These are phyloP conservation scores for Epichloe glyceriae DNA, from an alignment of 2,329 filamentous ascomycete genomes.

Conservation along the genomic window DNA sequence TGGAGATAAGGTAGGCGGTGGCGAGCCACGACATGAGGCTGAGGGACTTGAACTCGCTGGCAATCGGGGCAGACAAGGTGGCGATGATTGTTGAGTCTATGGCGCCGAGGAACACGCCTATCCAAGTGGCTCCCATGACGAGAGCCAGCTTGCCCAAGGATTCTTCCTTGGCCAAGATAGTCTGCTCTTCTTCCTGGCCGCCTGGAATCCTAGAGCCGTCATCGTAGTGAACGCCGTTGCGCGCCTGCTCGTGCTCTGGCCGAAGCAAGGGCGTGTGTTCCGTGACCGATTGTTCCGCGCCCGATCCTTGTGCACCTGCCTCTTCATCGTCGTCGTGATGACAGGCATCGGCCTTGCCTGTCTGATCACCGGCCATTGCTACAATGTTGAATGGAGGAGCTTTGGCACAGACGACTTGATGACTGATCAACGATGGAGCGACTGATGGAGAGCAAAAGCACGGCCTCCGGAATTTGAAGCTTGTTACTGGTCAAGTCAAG, in stretches of 20 bases:
- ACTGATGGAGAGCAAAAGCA: not conserved
- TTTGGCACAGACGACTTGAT: not conserved
- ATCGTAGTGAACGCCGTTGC: not conserved
- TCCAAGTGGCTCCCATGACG: conserved; percentile 41
- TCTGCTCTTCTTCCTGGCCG: conserved; percentile 28
- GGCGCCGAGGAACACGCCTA: conserved; percentile 51
- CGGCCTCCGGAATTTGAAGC: too few species aligned
- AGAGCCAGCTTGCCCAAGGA: conserved; percentile 35
- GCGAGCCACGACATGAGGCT: conserved; percentile 79
- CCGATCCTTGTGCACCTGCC: not conserved
- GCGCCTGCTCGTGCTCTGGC: not conserved
- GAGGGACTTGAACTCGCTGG: conserved; percentile 68
- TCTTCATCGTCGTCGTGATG: not conserved
- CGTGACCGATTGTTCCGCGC: conserved; percentile 1
- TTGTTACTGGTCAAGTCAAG: too few species aligned
- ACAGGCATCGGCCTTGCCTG: not conserved
- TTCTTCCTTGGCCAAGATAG: conserved; percentile 34
- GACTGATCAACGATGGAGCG: not conserved
- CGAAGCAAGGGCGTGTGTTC: conserved; percentile 6
- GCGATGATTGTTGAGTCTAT: conserved; percentile 74
- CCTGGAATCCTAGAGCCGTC: conserved; percentile 6
- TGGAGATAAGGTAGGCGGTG: conserved; percentile 75
- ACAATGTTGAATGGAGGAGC: not conserved
- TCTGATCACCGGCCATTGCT: not conserved
- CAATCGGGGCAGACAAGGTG: conserved; percentile 72